These are phyloP conservation scores for Botryotinia globosa DNA, from an alignment of 2,329 filamentous ascomycete species.

Conservation along the genomic window DNA sequence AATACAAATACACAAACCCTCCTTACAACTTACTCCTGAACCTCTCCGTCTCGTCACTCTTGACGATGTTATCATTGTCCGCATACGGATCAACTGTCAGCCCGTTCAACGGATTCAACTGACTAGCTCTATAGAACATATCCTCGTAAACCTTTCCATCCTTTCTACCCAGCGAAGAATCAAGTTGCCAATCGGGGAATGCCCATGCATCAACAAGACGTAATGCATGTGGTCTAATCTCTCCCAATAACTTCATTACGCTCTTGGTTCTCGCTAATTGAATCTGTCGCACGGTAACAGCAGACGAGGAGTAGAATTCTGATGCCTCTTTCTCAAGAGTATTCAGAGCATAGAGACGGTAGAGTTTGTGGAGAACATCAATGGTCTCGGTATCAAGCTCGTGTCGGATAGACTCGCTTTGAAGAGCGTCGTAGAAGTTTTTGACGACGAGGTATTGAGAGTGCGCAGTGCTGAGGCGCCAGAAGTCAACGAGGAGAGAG, in stretches of 20 bases:
- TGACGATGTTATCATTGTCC: conserved; percentile 57
- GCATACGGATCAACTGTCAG: conserved; percentile 72
- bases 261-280: conserved; percentile 63
- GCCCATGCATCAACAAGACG: conserved; percentile 71
- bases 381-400: conserved; percentile 58
- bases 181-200: conserved; percentile 76
- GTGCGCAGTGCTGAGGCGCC: conserved; percentile 70
- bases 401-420: conserved; percentile 49
- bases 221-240: conserved; percentile 71
- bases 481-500: conserved; percentile 73
- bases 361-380: conserved; percentile 61
- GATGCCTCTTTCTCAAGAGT: conserved; percentile 66
- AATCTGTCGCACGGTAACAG: conserved; percentile 70
- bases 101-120: conserved; percentile 71
- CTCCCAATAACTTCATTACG: conserved; percentile 67
- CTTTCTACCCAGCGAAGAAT: conserved; percentile 65
- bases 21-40: conserved; percentile 51
- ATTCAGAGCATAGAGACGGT: conserved; percentile 62
- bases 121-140: conserved; percentile 68
- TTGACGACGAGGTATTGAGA: conserved; percentile 76
- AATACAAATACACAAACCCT: neutral
- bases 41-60: conserved; percentile 50
- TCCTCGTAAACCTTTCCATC: conserved; percentile 78
- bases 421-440: conserved; percentile 72
- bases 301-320: conserved; percentile 70